phyloP scores from a whole-genome alignment of 306 rosid species.

The Hippophae tibetana region DNA sequence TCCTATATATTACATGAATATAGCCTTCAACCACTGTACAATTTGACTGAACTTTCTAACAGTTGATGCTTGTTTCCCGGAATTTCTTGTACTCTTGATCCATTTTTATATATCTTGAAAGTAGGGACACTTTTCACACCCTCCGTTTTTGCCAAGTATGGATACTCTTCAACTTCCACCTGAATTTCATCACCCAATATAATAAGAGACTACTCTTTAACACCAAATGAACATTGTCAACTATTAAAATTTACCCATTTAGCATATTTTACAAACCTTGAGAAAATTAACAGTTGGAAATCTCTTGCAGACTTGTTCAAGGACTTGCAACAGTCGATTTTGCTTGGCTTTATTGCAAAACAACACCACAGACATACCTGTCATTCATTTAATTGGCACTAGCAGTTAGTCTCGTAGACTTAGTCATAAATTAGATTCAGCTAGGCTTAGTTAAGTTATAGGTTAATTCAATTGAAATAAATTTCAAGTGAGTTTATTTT shows the following conservation, averaged over 20 bases:
- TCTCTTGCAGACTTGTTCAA: slow-evolving; percentile 74
- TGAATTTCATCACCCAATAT: slow-evolving; percentile 17
- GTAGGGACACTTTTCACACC: slow-evolving; percentile 58
- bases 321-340: slow-evolving; percentile 43
- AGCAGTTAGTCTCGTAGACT: neutral
- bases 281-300: slow-evolving; percentile 85
- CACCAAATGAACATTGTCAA: neutral
- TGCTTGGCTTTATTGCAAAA: slow-evolving; percentile 62
- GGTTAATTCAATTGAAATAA: no score
- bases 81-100: slow-evolving; percentile 74
- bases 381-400: slow-evolving; percentile 1
- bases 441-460: no score
- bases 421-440: no score
- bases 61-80: slow-evolving; percentile 48
- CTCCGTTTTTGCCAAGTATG: slow-evolving; percentile 74
- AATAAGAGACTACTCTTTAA: neutral
- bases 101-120: slow-evolving; percentile 90
- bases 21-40: slow-evolving; percentile 51
- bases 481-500: no score
- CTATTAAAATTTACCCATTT: neutral
- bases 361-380: slow-evolving; percentile 90
- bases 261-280: slow-evolving; percentile 41
- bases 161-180: slow-evolving; percentile 92
- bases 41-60: slow-evolving; percentile 66
- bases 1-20: neutral